Conservation (phyloP, 345 rosid species). For the Sonneratia caseolaris region DNA sequence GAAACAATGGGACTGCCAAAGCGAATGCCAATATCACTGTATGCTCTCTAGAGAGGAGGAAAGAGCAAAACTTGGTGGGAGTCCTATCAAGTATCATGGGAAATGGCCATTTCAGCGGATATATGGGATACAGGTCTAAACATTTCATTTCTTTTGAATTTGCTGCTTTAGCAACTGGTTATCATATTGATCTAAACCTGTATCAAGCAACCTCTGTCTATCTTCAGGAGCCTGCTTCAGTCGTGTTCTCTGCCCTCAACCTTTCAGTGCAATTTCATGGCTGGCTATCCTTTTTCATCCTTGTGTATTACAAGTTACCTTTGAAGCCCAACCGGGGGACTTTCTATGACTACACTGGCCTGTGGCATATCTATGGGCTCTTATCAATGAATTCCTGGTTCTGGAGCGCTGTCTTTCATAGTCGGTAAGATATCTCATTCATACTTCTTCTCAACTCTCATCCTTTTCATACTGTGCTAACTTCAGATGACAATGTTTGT, state of each 20-base stretch:
- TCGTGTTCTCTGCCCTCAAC: slow-evolving; percentile 68
- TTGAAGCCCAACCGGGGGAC: slow-evolving; percentile 50
- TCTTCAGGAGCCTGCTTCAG: slow-evolving; percentile 74
- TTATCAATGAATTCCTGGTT: slow-evolving; percentile 81
- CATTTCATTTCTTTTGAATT: background rate
- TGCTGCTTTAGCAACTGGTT: background rate
- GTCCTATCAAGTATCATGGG: slow-evolving; percentile 73
- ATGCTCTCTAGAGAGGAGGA: slow-evolving; percentile 86
- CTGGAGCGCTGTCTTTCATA: slow-evolving; percentile 82
- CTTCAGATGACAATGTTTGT: background rate
- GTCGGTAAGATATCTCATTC: slow-evolving; percentile 39
- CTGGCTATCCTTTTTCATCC: slow-evolving; percentile 85
- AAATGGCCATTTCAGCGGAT: slow-evolving; percentile 84
- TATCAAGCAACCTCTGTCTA: slow-evolving; percentile 4
- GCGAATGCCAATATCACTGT: slow-evolving; percentile 33
- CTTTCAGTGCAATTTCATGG: slow-evolving; percentile 81
- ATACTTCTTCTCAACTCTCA: background rate
- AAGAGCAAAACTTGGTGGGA: slow-evolving; percentile 45
- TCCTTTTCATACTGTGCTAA: background rate
- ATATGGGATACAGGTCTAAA: slow-evolving; percentile 60
- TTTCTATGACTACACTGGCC: slow-evolving; percentile 63
- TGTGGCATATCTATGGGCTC: slow-evolving; percentile 64
- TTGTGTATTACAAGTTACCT: slow-evolving; percentile 64
- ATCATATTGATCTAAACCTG: no score
- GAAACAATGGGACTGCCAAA: slow-evolving; percentile 77